phyloP scores from a whole-genome alignment of 768 basidiomycete genomes.

The Arthromyces matolae region DNA sequence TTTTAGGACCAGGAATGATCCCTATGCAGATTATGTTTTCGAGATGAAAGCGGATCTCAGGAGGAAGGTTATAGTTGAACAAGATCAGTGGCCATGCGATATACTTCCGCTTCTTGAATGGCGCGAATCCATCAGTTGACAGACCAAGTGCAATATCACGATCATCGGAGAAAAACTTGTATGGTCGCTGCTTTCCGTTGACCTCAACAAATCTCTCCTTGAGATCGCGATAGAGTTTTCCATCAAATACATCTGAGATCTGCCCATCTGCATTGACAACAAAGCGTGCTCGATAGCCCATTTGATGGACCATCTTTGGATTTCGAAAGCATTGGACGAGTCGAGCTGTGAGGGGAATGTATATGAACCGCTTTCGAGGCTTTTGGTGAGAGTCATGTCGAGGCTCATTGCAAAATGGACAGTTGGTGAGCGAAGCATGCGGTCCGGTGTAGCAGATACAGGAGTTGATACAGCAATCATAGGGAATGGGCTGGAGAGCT shows the following conservation, averaged over 20 bases:
- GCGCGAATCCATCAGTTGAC: slow-evolving; percentile 35
- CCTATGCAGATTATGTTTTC: slow-evolving; percentile 31
- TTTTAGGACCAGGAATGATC: slow-evolving; percentile 38
- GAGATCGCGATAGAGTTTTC: slow-evolving; percentile 24
- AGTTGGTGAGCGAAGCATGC: slow-evolving; percentile 22
- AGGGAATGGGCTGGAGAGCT: slow-evolving; percentile 26
- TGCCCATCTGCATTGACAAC: not conserved
- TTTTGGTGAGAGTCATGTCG: slow-evolving; percentile 16
- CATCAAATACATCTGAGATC: slow-evolving; percentile 33
- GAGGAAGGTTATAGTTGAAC: slow-evolving; percentile 28
- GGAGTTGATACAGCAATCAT: slow-evolving; percentile 41
- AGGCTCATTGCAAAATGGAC: slow-evolving; percentile 34
- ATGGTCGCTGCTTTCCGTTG: slow-evolving; percentile 17
- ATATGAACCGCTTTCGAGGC: slow-evolving; percentile 27
- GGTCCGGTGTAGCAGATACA: slow-evolving; percentile 37
- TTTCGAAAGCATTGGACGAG: slow-evolving; percentile 22
- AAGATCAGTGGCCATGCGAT: slow-evolving; percentile 38
- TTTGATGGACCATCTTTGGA: not conserved
- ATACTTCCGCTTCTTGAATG: slow-evolving; percentile 25
- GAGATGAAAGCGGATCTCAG: slow-evolving; percentile 28
- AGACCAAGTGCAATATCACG: slow-evolving; percentile 38
- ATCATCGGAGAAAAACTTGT: slow-evolving; percentile 31
- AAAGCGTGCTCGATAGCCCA: slow-evolving; percentile 23
- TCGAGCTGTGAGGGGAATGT: slow-evolving; percentile 37
- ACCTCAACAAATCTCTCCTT: slow-evolving; percentile 20